Evolutionary conservation across 2,329 filamentous ascomycete species (phyloP), one percentile per base, ranked within the genome.

Genomic region (Purpureocillium takamizusanense): DNA sequence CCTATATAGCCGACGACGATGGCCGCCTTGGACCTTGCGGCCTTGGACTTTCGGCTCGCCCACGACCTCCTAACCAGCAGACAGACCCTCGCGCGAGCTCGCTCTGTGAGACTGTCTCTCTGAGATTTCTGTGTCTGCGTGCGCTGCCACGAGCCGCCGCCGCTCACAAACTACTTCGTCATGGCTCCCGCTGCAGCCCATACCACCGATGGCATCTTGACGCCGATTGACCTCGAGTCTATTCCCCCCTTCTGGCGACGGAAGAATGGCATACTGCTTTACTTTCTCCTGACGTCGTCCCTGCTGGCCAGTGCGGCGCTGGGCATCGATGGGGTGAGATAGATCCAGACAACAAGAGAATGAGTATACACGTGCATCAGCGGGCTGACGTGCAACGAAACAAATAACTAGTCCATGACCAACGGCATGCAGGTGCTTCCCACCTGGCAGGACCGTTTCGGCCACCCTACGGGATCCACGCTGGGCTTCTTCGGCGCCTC

Each of bases 201-300:
- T 25, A 49, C 55, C 9, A 48, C 48, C 3, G 53, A 61, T 18
- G 53, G 49, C 27, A 54, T 61, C 16, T 33, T 46, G 27, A 48
- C 57, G 13, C 50, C 54, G 2, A 54, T 61, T 14, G 57, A 62
- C 39, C 41, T 61, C 25, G 42, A 47, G 3, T 34, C 51, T 0
- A 46, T 58, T 5, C 50, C 57, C 1, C 58, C 56, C 0, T 62
- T 62, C 37, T 62, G 56, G 52, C 50, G 50, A 10, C 44, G 60
- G 11, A 65, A 62, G 34, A 68, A 67, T 54, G 63, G 63, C 2
- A 50, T 65, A 3, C 46, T 65, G 13, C 49, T 66, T 4, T 66
- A 66, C 45, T 65, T 66, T 29, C 46, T 66, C 4, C 54, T 66
- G 13, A 66, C 63, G 0, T 66, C 63, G 0, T 66, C 63, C 4